Evolutionary conservation across 2,329 filamentous ascomycete genomes (phyloP), one percentile per base, ranked within the genome.

Genomic region (Scedosporium aurantiacum): DNA sequence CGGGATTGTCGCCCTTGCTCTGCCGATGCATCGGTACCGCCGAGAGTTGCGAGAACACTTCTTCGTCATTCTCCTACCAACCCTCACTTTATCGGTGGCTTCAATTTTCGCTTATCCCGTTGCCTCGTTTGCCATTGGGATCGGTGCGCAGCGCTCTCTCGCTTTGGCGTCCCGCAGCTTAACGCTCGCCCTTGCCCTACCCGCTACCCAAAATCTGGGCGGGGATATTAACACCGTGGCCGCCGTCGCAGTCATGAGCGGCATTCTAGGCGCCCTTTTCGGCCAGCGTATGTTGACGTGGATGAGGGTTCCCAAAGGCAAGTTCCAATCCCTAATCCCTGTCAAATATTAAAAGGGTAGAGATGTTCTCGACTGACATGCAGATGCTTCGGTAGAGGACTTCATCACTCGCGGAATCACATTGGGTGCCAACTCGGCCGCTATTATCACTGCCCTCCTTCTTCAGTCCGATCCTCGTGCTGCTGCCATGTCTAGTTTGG

Each of bases 331-430:
- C 54, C n/a, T n/a, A 1, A 32, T n/a, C 62, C 21, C 12, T 41
- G n/a, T 50, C 40, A 23, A 61, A 58, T 57, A 10, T 14, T 3
- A 10, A 25, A n/a, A n/a, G 21, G 1, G n/a, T n/a, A n/a, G n/a
- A n/a, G n/a, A n/a, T n/a, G n/a, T n/a, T n/a, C n/a, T n/a, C n/a
- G 27, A 37, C 55, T 37, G 40, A 41, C 32, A 12, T 43, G 21
- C 16, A 23, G 16, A 18, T 43, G 47, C 32, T 65, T 21, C 1
- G 10, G 2, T 57, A 79, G 82, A 85, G 65, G 83, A 85, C 69
- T 86, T 85, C 63, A 82, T 86, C 40, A 85, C 82, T 1, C 73
- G 82, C n/a, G 83, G 83, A 8, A 81, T 86, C 3, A 82, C 82
- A 1, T 69, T 85, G n/a, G 82, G 83, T 3, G 80, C 79, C 1